Conservation (phyloP, 2,329 filamentous ascomycete genomes). For the Neocucurbitaria cava region DNA sequence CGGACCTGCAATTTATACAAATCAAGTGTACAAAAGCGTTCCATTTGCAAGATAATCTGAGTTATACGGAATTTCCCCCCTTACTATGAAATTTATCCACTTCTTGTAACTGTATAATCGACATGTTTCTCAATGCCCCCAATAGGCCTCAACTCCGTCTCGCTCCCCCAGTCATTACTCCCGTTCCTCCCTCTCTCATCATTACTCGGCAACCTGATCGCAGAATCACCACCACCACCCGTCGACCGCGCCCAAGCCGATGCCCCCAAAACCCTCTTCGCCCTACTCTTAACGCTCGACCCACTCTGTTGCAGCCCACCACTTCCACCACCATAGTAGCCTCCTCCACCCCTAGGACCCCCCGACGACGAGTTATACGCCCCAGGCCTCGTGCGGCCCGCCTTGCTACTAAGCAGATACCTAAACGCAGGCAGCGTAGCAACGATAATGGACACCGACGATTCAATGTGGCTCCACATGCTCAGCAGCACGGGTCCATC, state of each 20-base stretch:
- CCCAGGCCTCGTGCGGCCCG: not conserved
- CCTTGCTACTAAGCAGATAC: slow-evolving; percentile 1
- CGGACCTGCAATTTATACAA: too few relatives aligned
- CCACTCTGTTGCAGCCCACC: not conserved
- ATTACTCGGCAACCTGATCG: not conserved
- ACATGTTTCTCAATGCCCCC: not conserved
- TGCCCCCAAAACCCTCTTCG: not conserved
- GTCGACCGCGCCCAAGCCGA: too few relatives aligned
- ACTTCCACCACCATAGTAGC: too few relatives aligned
- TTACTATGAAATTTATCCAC: not conserved
- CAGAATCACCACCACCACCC: not conserved
- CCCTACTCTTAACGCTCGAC: not conserved
- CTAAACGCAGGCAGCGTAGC: slow-evolving; percentile 10
- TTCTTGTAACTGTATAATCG: not conserved
- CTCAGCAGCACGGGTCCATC: slow-evolving; percentile 4
- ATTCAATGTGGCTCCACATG: slow-evolving; percentile 15
- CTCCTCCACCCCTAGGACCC: not conserved
- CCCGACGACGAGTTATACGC: too few relatives aligned
- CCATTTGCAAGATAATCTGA: too few relatives aligned
- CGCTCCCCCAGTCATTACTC: slow-evolving; percentile 3
- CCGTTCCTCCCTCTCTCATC: not conserved
- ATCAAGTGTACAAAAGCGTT: too few relatives aligned
- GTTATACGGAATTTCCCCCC: too few relatives aligned
- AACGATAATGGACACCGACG: slow-evolving; percentile 7
- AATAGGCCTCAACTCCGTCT: slow-evolving; percentile 2